Evolutionary conservation across 305 asterid species (phyloP).

Genomic region (Fraxinus albicans): DNA sequence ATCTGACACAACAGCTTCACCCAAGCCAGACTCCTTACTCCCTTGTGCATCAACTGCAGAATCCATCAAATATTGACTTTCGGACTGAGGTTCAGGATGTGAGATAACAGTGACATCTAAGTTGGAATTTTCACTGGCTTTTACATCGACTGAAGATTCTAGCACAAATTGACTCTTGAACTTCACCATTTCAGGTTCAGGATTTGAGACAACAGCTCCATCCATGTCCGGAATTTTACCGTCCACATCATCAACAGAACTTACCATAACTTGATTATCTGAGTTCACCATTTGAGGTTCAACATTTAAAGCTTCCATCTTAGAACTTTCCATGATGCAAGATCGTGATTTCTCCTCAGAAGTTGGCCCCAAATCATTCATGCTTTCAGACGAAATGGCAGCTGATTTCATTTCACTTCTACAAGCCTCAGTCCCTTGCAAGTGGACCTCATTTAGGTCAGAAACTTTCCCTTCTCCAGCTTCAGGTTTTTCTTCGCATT

Average conservation of each 20-base stretch:
- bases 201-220: neutral
- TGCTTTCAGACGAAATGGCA: slow-evolving; percentile 4
- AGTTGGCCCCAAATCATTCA: neutral
- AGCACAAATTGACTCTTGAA: neutral
- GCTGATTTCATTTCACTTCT: slow-evolving; percentile 21
- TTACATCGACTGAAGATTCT: neutral
- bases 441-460: slow-evolving; percentile 10
- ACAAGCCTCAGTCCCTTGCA: slow-evolving; percentile 24
- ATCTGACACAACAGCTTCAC: neutral
- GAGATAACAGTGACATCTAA: neutral
- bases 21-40: neutral
- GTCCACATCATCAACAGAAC: slow-evolving; percentile 14
- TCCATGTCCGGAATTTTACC: neutral
- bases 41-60: neutral
- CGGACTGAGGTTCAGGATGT: slow-evolving; percentile 1
- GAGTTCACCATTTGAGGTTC: slow-evolving; percentile 6
- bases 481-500: slow-evolving; percentile 3
- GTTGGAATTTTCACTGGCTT: slow-evolving; percentile 3
- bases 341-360: neutral
- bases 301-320: slow-evolving; percentile 7
- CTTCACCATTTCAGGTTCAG: neutral
- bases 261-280: slow-evolving; percentile 9
- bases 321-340: neutral
- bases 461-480: slow-evolving; percentile 16
- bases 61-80: slow-evolving; percentile 3